Conservation (phyloP, 495 filamentous ascomycete genomes). For the Rusavskia elegans region DNA sequence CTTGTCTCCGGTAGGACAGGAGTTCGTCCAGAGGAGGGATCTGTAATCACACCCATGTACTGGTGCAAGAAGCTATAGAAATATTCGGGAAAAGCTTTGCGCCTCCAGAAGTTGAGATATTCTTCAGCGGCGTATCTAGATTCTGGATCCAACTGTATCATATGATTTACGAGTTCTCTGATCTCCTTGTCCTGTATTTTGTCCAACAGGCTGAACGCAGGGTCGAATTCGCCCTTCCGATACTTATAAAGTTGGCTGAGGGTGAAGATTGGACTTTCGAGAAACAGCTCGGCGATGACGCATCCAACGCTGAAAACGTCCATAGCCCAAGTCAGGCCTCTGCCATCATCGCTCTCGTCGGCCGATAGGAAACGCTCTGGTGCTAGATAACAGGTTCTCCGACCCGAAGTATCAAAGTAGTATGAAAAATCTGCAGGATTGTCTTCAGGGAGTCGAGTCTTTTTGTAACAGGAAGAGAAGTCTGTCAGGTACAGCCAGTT, state of each 20-base stretch:
- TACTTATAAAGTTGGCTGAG: constrained; percentile 92
- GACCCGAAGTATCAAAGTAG: constrained; percentile 86
- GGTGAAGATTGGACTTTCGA: constrained; percentile 88
- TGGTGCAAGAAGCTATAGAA: constrained; percentile 96
- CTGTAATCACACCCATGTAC: constrained; percentile 91
- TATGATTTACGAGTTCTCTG: constrained; percentile 74
- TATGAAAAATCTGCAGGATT: constrained; percentile 96
- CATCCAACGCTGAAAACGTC: constrained; percentile 97
- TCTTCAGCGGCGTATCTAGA: constrained; percentile 87
- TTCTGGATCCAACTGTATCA: constrained; percentile 88
- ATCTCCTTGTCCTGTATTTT: constrained; percentile 82
- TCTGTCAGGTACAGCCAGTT: constrained; percentile 98
- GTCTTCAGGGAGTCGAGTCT: constrained; percentile 84
- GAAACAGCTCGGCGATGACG: constrained; percentile 91
- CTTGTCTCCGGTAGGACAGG: constrained; percentile 43
- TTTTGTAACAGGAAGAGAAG: constrained; percentile 92
- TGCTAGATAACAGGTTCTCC: constrained; percentile 90
- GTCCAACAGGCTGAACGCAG: constrained; percentile 56
- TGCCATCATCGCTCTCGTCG: constrained; percentile 46
- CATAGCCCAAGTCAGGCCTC: constrained; percentile 80
- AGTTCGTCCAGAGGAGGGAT: constrained; percentile 66
- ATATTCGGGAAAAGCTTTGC: constrained; percentile 84
- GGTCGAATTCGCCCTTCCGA: constrained; percentile 81
- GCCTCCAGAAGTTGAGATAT: constrained; percentile 81
- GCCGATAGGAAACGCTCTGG: constrained; percentile 77